phyloP scores from a whole-genome alignment of 257 asterid species.

The Penstemon davidsonii region DNA sequence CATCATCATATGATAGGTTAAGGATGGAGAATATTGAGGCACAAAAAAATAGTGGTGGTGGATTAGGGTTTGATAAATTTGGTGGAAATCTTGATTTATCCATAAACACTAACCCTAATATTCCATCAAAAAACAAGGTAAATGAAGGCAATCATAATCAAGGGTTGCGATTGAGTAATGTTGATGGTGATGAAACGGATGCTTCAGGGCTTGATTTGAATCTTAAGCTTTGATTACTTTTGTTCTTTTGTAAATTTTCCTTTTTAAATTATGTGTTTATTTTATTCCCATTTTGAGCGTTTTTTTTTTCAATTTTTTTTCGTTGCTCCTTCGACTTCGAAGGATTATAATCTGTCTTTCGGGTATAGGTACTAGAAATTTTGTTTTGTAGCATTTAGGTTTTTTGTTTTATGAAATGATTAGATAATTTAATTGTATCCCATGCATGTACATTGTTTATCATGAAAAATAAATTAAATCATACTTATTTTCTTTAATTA shows the following conservation, averaged over 20 bases:
- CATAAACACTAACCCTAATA: conserved; percentile 20
- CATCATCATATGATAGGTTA: conserved; percentile 23
- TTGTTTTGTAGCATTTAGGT: no score
- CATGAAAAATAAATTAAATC: no score
- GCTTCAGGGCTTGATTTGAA: conserved; percentile 50
- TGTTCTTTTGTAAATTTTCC: background rate
- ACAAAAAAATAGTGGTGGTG: conserved; percentile 18
- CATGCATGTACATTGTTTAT: no score
- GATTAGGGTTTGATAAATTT: conserved; percentile 26
- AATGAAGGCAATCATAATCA: conserved; percentile 22
- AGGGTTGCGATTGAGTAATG: conserved; percentile 21
- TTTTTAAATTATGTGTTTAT: background rate
- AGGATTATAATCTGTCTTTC: no score
- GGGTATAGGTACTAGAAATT: no score
- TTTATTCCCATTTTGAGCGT: background rate
- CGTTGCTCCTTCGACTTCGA: no score
- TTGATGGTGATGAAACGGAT: conserved; percentile 28
- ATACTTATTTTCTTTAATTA: no score
- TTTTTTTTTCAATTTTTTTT: no score
- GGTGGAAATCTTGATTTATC: conserved; percentile 35
- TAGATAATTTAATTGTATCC: no score
- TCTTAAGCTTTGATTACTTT: conserved; percentile 40
- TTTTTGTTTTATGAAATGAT: no score
- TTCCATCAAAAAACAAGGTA: conserved; percentile 4
- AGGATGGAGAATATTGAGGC: conserved; percentile 25